phyloP scores from a whole-genome alignment of 2,329 filamentous ascomycete genomes.

The Cladosporium oxysporum region DNA sequence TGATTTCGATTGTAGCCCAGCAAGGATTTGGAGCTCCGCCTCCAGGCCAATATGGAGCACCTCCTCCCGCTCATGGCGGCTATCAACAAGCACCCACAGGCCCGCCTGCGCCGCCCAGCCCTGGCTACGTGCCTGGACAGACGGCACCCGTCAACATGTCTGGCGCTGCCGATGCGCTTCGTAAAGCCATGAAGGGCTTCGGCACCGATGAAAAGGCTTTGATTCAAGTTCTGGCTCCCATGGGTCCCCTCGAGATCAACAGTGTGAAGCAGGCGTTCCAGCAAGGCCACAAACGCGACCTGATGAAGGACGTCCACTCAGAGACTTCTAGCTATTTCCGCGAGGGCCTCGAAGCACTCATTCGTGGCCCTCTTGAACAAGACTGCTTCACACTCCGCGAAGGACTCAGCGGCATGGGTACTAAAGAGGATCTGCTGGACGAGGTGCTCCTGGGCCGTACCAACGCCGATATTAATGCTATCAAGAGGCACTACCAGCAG shows the following conservation, averaged over 20 bases:
- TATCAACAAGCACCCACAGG: slow-evolving; percentile 27
- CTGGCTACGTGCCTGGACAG: slow-evolving; percentile 74
- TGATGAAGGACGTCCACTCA: slow-evolving; percentile 73
- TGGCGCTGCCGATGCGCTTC: slow-evolving; percentile 68
- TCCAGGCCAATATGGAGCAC: slow-evolving; percentile 21
- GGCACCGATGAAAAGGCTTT: slow-evolving; percentile 82
- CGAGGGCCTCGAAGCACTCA: slow-evolving; percentile 71
- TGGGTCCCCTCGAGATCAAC: slow-evolving; percentile 77
- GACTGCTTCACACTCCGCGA: slow-evolving; percentile 72
- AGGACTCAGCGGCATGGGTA: slow-evolving; percentile 77
- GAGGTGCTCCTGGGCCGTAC: slow-evolving; percentile 80
- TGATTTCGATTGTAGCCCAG: background rate
- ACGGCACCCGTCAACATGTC: slow-evolving; percentile 66
- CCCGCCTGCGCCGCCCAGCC: slow-evolving; percentile 65
- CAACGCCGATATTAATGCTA: slow-evolving; percentile 85
- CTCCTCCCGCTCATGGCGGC: slow-evolving; percentile 25
- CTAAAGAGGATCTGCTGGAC: slow-evolving; percentile 82
- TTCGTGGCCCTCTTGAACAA: slow-evolving; percentile 74
- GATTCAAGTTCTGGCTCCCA: slow-evolving; percentile 67
- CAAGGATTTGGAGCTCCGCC: background rate
- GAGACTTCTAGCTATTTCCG: slow-evolving; percentile 76
- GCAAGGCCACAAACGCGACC: slow-evolving; percentile 63
- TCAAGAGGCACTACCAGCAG: slow-evolving; percentile 75
- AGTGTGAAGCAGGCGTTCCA: slow-evolving; percentile 68
- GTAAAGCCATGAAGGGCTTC: slow-evolving; percentile 88